A percentile compares a stretch with the other conserved stretches of the same genome.
Evolutionary conservation across 345 rosid species (phyloP).

Genomic region (Nasturtium officinale): DNA sequence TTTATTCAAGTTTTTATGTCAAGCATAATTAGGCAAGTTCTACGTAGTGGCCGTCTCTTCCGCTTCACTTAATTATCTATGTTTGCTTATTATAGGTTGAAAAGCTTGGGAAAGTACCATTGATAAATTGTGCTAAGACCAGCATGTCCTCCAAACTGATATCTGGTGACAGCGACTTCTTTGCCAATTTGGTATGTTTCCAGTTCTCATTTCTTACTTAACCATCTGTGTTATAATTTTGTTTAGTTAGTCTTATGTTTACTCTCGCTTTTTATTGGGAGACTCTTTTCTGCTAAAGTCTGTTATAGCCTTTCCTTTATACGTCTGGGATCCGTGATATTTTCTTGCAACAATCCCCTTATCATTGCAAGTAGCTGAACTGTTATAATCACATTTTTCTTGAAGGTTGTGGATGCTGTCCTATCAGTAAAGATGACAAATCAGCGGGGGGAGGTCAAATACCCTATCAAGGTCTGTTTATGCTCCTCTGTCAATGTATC

Average conservation of each 20-base stretch:
- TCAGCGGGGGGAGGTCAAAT: slow-evolving; percentile 80
- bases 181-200: slow-evolving; percentile 80
- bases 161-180: slow-evolving; percentile 87
- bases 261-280: not conserved
- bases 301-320: not conserved
- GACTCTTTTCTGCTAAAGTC: not conserved
- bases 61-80: not conserved
- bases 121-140: slow-evolving; percentile 93
- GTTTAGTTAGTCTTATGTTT: not conserved
- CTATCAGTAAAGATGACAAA: slow-evolving; percentile 87
- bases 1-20: not conserved
- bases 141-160: slow-evolving; percentile 98
- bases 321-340: not conserved
- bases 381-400: slow-evolving; percentile 14
- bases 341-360: not conserved
- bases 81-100: slow-evolving; percentile 58
- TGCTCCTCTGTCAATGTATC: slow-evolving; percentile 3
- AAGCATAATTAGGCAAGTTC: not conserved
- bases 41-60: not conserved
- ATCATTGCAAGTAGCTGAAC: slow-evolving; percentile 19
- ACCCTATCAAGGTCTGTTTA: slow-evolving; percentile 83
- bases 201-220: slow-evolving; percentile 1
- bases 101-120: slow-evolving; percentile 89
- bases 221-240: not conserved
- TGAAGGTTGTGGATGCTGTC: slow-evolving; percentile 88